phyloP scores from a whole-genome alignment of 2,329 filamentous ascomycete species.

The Paraconiothyrium brasiliense region DNA sequence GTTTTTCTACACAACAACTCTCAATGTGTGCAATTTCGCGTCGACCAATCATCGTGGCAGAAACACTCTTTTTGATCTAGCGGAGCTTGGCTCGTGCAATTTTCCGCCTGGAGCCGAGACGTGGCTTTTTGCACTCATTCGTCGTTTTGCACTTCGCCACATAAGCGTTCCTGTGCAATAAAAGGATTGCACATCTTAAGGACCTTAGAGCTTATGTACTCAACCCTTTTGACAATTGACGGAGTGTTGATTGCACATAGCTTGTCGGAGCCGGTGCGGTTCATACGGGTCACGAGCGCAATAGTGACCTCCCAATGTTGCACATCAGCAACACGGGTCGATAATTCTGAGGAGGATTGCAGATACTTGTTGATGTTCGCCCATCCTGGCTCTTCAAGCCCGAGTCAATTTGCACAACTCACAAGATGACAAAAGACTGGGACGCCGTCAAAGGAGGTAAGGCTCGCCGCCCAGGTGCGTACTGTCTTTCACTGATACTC shows the following conservation, averaged over 20 bases:
- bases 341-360: neutral
- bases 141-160: neutral
- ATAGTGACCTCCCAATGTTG: neutral
- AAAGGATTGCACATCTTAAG: neutral
- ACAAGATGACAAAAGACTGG: constrained; percentile 46
- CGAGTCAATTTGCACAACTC: neutral
- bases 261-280: neutral
- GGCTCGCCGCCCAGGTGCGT: neutral
- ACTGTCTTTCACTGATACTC: constrained; percentile 12
- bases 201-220: neutral
- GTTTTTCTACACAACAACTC: neutral
- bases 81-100: constrained; percentile 12
- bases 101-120: neutral
- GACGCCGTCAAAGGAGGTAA: constrained; percentile 31
- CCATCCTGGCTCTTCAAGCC: neutral
- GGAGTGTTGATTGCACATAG: neutral
- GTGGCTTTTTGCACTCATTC: constrained; percentile 2
- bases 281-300: neutral
- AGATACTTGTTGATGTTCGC: neutral
- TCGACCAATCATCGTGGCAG: neutral
- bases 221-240: neutral
- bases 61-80: neutral
- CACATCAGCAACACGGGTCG: neutral
- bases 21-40: neutral
- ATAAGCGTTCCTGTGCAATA: constrained; percentile 9